Conservation (phyloP, 139 green algal species). For the Raphidocelis subcapitata region DNA sequence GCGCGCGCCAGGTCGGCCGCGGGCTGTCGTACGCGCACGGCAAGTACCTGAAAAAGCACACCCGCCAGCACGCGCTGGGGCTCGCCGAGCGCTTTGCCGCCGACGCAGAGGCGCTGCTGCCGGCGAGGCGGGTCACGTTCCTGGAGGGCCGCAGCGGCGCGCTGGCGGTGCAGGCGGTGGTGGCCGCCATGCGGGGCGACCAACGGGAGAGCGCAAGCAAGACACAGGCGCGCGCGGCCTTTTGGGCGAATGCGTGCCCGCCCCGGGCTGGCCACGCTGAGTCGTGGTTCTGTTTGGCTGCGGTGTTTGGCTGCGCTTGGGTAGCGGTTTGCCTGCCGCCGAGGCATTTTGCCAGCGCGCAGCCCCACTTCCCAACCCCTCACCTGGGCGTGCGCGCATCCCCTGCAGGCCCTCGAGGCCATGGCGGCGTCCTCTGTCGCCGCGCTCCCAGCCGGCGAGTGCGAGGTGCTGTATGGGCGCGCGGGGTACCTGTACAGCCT, state of each 20-base stretch:
- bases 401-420: background rate
- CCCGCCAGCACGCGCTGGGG: background rate
- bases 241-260: no score
- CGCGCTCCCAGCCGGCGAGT: slow-evolving; percentile 29
- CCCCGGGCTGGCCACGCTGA: no score
- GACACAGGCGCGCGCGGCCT: no score
- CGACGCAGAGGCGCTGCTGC: slow-evolving; percentile 14
- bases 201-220: background rate
- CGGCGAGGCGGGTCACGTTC: slow-evolving; percentile 26
- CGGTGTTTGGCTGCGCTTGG: no score
- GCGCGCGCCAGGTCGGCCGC: background rate
- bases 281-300: no score
- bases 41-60: slow-evolving; percentile 28
- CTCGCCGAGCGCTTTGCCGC: background rate
- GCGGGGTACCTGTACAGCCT: slow-evolving; percentile 50
- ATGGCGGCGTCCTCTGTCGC: background rate
- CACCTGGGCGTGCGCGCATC: no score
- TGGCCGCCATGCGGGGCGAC: slow-evolving; percentile 2
- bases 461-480: slow-evolving; percentile 61
- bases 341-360: no score
- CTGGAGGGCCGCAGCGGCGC: slow-evolving; percentile 29
- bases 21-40: slow-evolving; percentile 2
- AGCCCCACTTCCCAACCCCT: background rate
- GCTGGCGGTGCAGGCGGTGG: slow-evolving; percentile 11
- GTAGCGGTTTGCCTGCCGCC: no score